Base-by-base conservation (phyloP, 345 rosid species). In the Linum tenue region DNA sequence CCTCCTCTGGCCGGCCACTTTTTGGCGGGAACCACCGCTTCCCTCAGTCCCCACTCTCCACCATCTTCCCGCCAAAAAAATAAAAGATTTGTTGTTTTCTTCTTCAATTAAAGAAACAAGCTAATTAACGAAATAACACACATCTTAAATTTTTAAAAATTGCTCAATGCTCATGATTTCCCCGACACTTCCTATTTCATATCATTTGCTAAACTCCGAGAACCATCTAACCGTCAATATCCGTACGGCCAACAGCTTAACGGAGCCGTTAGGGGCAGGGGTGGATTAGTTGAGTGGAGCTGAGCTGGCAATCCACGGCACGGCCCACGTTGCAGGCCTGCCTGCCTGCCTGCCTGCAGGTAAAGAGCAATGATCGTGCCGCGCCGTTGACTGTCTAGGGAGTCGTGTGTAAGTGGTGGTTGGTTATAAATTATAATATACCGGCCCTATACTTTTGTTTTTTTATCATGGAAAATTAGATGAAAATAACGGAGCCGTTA, bases 11-110 rank as follows among this genome's bases (percentile, higher is more conserved):
- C 63, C 68, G 79, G 74, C 78, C 60, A 55, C 39, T 9, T 48
- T 80, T 80, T 79, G 82, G 83, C 85, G 86, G 81, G 72, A 72
- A 74, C 50, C 31, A 22, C 31, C 1, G 31, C 31, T 22, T 22
- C 53, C 53, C 53, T 22, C 31, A 22, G 31, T 48, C 14, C 53
- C 15, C 14, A 48, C 2, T 9, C 53, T 7, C 42, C 39, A 55
- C 60, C 63, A 60, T 65, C 38, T 57, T 69, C 82, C 80, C 81
- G 80, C 80, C 81, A 73, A 53, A 12, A 22, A 22, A 16, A 59
- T 2, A 59, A 22, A 59, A 36, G 3, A 2, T 14, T 15, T 8
- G 44, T 41, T 4, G 9, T 0, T 41, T 22, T 22, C 5, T 41
- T 41, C 5, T 4, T 41, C 9, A 41, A 41, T 41, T 9, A 8